Base-by-base conservation (phyloP, 2,329 filamentous ascomycete species). In the Hymenoscyphus linearis region DNA sequence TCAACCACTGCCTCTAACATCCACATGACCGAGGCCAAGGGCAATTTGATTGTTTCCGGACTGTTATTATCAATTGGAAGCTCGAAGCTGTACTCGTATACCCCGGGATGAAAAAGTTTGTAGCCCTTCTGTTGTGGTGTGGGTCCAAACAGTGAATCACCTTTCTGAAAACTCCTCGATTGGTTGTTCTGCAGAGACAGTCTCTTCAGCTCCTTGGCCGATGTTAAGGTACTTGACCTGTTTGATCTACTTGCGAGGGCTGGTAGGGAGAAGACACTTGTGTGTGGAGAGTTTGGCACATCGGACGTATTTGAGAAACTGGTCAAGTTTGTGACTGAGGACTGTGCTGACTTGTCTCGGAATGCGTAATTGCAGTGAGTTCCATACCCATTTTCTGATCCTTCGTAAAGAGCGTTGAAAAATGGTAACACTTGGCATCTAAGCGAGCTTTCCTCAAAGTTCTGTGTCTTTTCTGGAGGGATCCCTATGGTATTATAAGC, bases 351-450 rank as follows among this genome's bases (percentile, higher is more conserved):
- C 50, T 67, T 69, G 25, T 71, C 62, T 55, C 67, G 64, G n/a
- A 72, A 74, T 2, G 73, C 74, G 71, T 82, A 86, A 4, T 76
- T 82, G 75, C 85, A 88, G 66, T 84, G 80, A 65, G 85, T 85
- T n/a, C 85, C 85, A 68, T 82, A 87, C 2, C 70, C 68, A 18
- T 79, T 80, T 68, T 85, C 82, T 79, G 83, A 84, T 3, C 79
- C 78, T 60, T 84, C 80, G 64, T 85, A 82, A 71, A 82, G 78
- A 55, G 89, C 88, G 70, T 97, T 96, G 80, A 97, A 99, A 73
- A 98, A 98, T 0, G 89, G 93, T 76, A 91, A 86, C 18, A 86
- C 93, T 71, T 97, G 93, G 47, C 90, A 93, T 75, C 96, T 88
- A 62, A 98, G 81, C 3, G 87, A 90, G 67, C 95, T 89, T 65